These are phyloP conservation scores for Trichoderma reesei DNA, from an alignment of 495 filamentous ascomycete genomes.

Conservation along the genomic window DNA sequence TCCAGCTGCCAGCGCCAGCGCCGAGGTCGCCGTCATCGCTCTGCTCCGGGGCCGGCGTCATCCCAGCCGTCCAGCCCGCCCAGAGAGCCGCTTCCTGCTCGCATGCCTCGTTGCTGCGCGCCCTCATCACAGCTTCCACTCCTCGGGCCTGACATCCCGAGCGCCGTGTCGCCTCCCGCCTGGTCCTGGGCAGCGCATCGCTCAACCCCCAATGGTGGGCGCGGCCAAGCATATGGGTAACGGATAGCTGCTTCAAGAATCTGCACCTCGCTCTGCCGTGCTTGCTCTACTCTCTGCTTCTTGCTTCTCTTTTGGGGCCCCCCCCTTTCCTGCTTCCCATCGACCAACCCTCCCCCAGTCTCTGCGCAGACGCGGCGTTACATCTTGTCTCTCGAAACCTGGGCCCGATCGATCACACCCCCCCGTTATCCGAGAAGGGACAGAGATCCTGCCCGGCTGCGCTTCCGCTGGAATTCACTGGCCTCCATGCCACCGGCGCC, in stretches of 20 bases:
- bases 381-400: neutral
- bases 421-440: neutral
- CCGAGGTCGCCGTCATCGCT: neutral
- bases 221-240: neutral
- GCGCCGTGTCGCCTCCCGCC: neutral
- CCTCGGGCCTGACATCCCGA: neutral
- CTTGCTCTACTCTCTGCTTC: neutral
- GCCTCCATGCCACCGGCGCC: constrained; percentile 6
- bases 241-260: neutral
- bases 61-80: neutral
- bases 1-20: neutral
- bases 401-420: constrained; percentile 8
- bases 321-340: neutral
- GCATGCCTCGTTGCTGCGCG: constrained; percentile 8
- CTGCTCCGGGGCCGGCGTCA: too few species aligned
- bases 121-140: neutral
- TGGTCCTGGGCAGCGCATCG: constrained; percentile 1
- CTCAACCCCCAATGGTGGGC: neutral
- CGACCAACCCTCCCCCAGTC: neutral
- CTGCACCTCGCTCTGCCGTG: too few species aligned
- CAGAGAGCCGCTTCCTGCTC: neutral
- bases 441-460: neutral
- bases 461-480: neutral
- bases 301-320: neutral
- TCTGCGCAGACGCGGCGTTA: constrained; percentile 5